Base-by-base conservation (phyloP, 2,329 filamentous ascomycete genomes). In the Conoideocrella luteorostrata region DNA sequence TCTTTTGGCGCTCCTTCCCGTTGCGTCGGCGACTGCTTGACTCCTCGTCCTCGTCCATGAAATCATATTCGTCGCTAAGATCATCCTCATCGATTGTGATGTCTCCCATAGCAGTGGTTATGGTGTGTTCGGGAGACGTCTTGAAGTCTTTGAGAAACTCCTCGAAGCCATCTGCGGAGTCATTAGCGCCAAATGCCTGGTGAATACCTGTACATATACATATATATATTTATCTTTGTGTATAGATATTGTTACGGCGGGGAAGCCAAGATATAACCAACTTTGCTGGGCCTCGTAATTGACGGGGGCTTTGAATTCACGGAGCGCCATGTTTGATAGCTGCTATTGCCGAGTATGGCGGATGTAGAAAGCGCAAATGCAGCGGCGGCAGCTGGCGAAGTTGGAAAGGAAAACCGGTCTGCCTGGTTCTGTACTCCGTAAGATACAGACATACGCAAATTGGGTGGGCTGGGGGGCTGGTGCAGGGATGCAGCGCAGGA, bases 111-210 rank as follows among this genome's bases (percentile, higher is more conserved):
- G 89, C 89, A 61, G 90, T 84, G 30, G 87, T 82, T 53, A 94
- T 81, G 47, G 84, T 78, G 47, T 75, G 77, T 64, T 74, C 80
- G 45, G 71, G 85, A 59, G 74, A 82, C 44, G 84, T 84, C 71
- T 98, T 97, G 80, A 94, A 98, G 50, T 82, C 81, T 56, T 77
- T 73, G 50, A 98, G 74, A 63, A 98, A 98, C 58, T 86, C 82
- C 67, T 95, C 84, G 65, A 98, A 93, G 40, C 85, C 84, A 55
- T 66, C 86, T 91, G 55, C 36, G n/a, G 43, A 41, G 12, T 37
- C 18, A 22, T 47, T 32, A 47, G 45, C 28, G 23, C 24, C 29
- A 9, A 23, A 6, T 3, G 23, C n/a, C 7, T 32, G 4, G 26
- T 24, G 21, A 3, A 34, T 4, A 23, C 22, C 21, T 20, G 21